Base-by-base conservation (phyloP, 2,329 filamentous ascomycete species). In the Trichoderma harzianum region DNA sequence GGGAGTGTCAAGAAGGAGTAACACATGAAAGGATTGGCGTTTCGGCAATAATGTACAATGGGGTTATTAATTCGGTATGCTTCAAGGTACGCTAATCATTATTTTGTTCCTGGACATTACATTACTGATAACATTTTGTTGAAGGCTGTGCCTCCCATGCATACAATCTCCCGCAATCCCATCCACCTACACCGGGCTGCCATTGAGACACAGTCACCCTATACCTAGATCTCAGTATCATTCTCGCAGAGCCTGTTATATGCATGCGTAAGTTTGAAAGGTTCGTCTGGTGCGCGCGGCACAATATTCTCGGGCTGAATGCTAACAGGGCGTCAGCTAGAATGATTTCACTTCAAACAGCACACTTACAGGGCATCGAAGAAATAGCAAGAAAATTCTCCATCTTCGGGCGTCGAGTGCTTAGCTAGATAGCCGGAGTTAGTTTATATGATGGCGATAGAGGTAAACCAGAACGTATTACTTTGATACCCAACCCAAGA, bases 1-100 rank as follows among this genome's bases (percentile, higher is more conserved):
- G 74, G 74, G 4, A 75, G 77, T 18, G 58, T 74, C 7, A 76
- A 71, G 57, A 69, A 71, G 34, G 51, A 65, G 28, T 70, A 30
- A 57, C 5, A 12, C 10, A 28, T 14, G 39, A 36, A 30, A 28
- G 2, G 32, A 30, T 7, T 24, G 39, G 21, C 14, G 21, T 30
- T 18, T 18, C 39, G 57, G 16, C 16, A 62, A 18, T 28, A n/a
- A 5, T 39, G 11, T n/a, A 24, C 7, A 51, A 26, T 69, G 28
- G 21, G 2, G 6, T 28, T 36, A 53, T 32, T 8, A 21, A 28
- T 26, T 11, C 12, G 32, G 26, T 28, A 36, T 51, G n/a, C n/a
- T n/a, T 32, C 18, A 53, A n/a, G 24, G 39, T 28, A 47, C 18
- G 60, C 32, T 32, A 47, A 61, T 43, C 18, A 26, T 21, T 7